Conservation (phyloP, 345 rosid genomes). For the Isatis tinctoria region DNA sequence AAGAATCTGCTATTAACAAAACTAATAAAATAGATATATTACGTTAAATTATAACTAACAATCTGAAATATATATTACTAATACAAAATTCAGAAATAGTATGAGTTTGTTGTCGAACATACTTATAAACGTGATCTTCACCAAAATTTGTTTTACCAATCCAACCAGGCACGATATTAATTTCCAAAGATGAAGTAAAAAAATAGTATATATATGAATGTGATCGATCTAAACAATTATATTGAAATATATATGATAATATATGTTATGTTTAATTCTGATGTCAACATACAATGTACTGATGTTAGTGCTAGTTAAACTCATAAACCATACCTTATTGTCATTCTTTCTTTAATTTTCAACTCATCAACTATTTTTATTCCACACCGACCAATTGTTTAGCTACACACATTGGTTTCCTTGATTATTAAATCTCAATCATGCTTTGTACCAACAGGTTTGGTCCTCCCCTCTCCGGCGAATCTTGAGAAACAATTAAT, state of each 20-base stretch:
- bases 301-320: not conserved
- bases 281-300: constrained; percentile 2
- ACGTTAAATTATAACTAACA: not conserved
- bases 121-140: not conserved
- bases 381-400: not conserved
- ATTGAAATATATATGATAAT: not conserved
- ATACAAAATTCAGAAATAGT: not conserved
- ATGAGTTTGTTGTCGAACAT: not conserved
- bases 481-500: constrained; percentile 22
- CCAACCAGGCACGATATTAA: not conserved
- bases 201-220: not conserved
- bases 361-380: not conserved
- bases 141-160: not conserved
- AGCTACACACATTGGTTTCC: not conserved
- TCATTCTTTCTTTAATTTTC: not conserved
- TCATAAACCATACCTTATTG: not conserved
- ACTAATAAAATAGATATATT: not conserved
- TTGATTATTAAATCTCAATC: constrained; percentile 7
- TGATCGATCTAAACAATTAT: not conserved
- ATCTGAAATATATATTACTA: not conserved
- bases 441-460: constrained; percentile 21
- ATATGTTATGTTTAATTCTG: not conserved
- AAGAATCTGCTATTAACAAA: not conserved
- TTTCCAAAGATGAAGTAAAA: not conserved
- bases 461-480: constrained; percentile 12